Evolutionary conservation across 2,329 filamentous ascomycete species (phyloP).

Genomic region (Cladophialophora carrionii): DNA sequence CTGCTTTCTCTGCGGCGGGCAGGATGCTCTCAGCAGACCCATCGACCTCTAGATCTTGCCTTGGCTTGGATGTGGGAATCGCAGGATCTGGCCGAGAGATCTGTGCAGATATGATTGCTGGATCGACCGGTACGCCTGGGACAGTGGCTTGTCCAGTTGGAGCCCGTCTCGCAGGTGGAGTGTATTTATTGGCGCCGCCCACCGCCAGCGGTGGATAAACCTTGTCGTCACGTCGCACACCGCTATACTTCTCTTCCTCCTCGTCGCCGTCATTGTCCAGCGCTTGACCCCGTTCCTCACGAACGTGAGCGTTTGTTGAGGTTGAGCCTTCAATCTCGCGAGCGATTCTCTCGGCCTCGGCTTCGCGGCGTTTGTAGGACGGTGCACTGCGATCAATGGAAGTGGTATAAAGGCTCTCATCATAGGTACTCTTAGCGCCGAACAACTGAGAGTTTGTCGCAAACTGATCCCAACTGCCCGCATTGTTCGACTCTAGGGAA

Average conservation of each 20-base stretch:
- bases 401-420: slow-evolving; percentile 95
- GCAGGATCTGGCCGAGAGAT: slow-evolving; percentile 58
- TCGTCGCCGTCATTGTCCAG: slow-evolving; percentile 69
- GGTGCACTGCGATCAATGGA: slow-evolving; percentile 82
- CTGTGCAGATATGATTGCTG: slow-evolving; percentile 88
- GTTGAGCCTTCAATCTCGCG: slow-evolving; percentile 82
- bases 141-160: slow-evolving; percentile 74
- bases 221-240: slow-evolving; percentile 72
- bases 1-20: slow-evolving; percentile 15
- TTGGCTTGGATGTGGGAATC: slow-evolving; percentile 37
- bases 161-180: slow-evolving; percentile 82
- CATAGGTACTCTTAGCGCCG: slow-evolving; percentile 84
- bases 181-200: slow-evolving; percentile 74
- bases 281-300: slow-evolving; percentile 80
- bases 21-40: slow-evolving; percentile 6
- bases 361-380: slow-evolving; percentile 75
- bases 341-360: slow-evolving; percentile 79
- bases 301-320: slow-evolving; percentile 77
- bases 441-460: slow-evolving; percentile 85
- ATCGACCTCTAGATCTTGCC: slow-evolving; percentile 45
- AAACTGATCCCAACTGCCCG: slow-evolving; percentile 85
- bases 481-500: slow-evolving; percentile 66
- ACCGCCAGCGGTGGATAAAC: slow-evolving; percentile 66
- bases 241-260: slow-evolving; percentile 97
- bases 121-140: slow-evolving; percentile 76